Conservation (phyloP, 495 filamentous ascomycete genomes). For the Talaromyces proteolyticus region DNA sequence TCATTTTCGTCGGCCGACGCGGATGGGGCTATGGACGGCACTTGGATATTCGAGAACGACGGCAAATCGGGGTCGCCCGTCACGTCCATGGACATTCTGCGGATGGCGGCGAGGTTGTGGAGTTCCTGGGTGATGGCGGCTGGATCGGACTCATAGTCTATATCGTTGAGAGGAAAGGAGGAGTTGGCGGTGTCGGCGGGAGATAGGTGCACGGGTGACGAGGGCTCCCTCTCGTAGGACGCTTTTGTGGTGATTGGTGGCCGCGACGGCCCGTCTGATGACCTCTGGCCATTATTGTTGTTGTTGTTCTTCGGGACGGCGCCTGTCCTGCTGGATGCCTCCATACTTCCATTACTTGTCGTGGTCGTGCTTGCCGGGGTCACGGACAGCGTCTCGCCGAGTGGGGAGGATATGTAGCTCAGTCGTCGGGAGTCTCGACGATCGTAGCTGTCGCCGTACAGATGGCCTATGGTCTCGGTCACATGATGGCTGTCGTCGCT, state of each 20-base stretch:
- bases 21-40: conserved; percentile 70
- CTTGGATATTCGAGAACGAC: conserved; percentile 57
- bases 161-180: conserved; percentile 81
- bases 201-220: conserved; percentile 54
- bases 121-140: conserved; percentile 92
- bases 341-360: conserved; percentile 25
- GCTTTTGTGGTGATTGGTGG: conserved; percentile 2
- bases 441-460: conserved; percentile 85
- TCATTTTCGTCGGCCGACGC: conserved; percentile 76
- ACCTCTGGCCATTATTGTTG: not conserved
- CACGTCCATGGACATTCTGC: conserved; percentile 98
- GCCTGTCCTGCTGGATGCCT: not conserved
- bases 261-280: not conserved
- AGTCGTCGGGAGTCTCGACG: conserved; percentile 54
- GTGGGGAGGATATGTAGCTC: conserved; percentile 57
- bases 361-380: conserved; percentile 33
- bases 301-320: not conserved
- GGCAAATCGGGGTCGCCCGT: conserved; percentile 91
- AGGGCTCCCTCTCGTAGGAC: conserved; percentile 13
- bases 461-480: conserved; percentile 92
- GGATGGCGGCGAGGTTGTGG: conserved; percentile 89
- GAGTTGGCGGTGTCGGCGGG: conserved; percentile 64
- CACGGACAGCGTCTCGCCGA: conserved; percentile 37
- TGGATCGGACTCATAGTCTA: conserved; percentile 86
- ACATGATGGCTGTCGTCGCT: conserved; percentile 90